A percentile compares a stretch with the other conserved stretches of the same genome.
Conservation (phyloP, 1,284 basidiomycete genomes). For the Leccinum subrobustum region DNA sequence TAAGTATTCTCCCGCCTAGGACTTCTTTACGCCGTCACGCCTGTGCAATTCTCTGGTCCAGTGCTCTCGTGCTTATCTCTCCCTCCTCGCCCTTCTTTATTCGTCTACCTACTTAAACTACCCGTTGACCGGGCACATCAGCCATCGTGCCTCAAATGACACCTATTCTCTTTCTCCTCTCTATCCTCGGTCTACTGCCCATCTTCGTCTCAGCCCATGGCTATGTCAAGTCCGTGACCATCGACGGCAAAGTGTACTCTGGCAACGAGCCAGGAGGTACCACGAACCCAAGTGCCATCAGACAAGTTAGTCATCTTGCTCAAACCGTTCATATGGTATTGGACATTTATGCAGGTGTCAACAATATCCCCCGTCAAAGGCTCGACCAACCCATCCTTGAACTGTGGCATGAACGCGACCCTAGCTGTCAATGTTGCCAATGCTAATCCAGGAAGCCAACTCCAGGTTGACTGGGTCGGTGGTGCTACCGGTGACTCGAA, state of each 20-base stretch:
- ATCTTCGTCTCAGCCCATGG: slow-evolving; percentile 33
- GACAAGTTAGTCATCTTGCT: slow-evolving; percentile 25
- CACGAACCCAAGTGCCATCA: slow-evolving; percentile 33
- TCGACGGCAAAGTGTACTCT: slow-evolving; percentile 35
- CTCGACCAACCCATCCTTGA: slow-evolving; percentile 36
- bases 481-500: slow-evolving; percentile 30
- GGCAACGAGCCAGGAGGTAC: slow-evolving; percentile 32
- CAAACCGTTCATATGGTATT: not conserved
- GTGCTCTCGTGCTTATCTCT: not conserved
- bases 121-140: slow-evolving; percentile 20
- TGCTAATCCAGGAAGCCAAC: slow-evolving; percentile 41
- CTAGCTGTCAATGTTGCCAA: slow-evolving; percentile 36
- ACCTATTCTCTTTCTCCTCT: slow-evolving; percentile 11
- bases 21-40: slow-evolving; percentile 1
- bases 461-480: slow-evolving; percentile 35
- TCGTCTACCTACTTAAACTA: slow-evolving; percentile 6
- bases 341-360: slow-evolving; percentile 23
- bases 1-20: slow-evolving; percentile 14
- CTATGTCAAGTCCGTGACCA: slow-evolving; percentile 29
- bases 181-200: slow-evolving; percentile 18
- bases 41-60: not conserved
- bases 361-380: slow-evolving; percentile 43
- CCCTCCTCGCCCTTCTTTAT: slow-evolving; percentile 7
- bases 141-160: slow-evolving; percentile 12
- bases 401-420: slow-evolving; percentile 44